These are phyloP conservation scores for Heliosperma pusillum DNA, from an alignment of 148 eudicot genomes.

Conservation along the genomic window DNA sequence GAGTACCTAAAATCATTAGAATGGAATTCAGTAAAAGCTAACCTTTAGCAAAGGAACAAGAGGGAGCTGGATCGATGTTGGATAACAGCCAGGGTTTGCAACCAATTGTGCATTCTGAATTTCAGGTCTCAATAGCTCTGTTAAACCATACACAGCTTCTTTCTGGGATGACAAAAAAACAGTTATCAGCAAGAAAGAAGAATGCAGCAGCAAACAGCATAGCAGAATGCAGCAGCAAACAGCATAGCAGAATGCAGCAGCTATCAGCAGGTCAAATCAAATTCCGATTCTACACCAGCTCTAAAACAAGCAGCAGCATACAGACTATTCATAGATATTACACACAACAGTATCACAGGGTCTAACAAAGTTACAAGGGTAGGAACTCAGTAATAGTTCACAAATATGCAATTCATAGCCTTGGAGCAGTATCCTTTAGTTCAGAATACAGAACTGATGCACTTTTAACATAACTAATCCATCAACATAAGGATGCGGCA, in stretches of 20 bases:
- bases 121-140: conserved; percentile 64
- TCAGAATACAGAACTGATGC: neutral
- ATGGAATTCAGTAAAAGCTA: conserved; percentile 14
- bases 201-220: neutral
- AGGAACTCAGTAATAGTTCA: neutral
- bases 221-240: neutral
- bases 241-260: neutral
- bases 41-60: conserved; percentile 89
- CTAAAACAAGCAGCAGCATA: neutral
- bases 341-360: neutral
- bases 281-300: neutral
- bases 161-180: conserved; percentile 36
- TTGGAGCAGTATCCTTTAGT: neutral
- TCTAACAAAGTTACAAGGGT: neutral
- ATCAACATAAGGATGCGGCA: neutral
- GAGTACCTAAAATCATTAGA: conserved; percentile 1
- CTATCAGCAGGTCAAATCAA: neutral
- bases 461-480: neutral
- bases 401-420: neutral
- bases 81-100: conserved; percentile 98
- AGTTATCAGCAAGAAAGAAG: neutral
- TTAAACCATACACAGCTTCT: conserved; percentile 91
- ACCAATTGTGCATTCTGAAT: conserved; percentile 70
- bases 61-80: conserved; percentile 85
- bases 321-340: neutral